phyloP scores from a whole-genome alignment of 2,329 filamentous ascomycete genomes.

The Calonectria hongkongensis region DNA sequence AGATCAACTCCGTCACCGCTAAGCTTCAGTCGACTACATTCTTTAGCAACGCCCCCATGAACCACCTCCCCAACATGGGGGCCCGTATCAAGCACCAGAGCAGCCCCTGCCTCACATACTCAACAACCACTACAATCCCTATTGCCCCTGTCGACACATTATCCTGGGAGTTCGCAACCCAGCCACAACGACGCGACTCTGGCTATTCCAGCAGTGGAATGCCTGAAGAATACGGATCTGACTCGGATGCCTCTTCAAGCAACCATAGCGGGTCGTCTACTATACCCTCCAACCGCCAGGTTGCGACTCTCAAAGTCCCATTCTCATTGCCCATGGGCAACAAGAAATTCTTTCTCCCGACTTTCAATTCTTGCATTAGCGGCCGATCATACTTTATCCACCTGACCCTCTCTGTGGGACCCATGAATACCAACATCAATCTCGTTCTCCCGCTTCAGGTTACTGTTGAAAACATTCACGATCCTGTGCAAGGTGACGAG shows the following conservation, averaged over 20 bases:
- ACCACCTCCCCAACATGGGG: slow-evolving; percentile 70
- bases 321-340: slow-evolving; percentile 67
- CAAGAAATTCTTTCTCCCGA: slow-evolving; percentile 72
- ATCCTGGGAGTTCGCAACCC: slow-evolving; percentile 64
- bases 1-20: slow-evolving; percentile 67
- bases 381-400: slow-evolving; percentile 73
- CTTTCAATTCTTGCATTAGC: slow-evolving; percentile 75
- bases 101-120: slow-evolving; percentile 68
- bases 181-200: slow-evolving; percentile 68
- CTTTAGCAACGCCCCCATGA: slow-evolving; percentile 68
- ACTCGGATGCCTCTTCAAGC: slow-evolving; percentile 56
- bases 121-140: slow-evolving; percentile 65
- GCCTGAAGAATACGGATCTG: slow-evolving; percentile 59
- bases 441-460: slow-evolving; percentile 72
- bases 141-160: slow-evolving; percentile 59
- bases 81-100: slow-evolving; percentile 63
- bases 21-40: slow-evolving; percentile 73
- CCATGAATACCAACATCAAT: slow-evolving; percentile 65
- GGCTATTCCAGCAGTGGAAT: slow-evolving; percentile 69
- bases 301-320: slow-evolving; percentile 67
- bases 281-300: slow-evolving; percentile 62
- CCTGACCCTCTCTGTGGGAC: slow-evolving; percentile 65
- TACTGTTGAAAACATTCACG: slow-evolving; percentile 63
- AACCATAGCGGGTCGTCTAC: slow-evolving; percentile 50
- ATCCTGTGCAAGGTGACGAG: slow-evolving; percentile 56